Percentiles rank a stretch among this genome's conserved stretches.
These are phyloP conservation scores for Yamadazyma aaseri DNA, from an alignment of 1,139 yeast genomes.

Conservation along the genomic window DNA sequence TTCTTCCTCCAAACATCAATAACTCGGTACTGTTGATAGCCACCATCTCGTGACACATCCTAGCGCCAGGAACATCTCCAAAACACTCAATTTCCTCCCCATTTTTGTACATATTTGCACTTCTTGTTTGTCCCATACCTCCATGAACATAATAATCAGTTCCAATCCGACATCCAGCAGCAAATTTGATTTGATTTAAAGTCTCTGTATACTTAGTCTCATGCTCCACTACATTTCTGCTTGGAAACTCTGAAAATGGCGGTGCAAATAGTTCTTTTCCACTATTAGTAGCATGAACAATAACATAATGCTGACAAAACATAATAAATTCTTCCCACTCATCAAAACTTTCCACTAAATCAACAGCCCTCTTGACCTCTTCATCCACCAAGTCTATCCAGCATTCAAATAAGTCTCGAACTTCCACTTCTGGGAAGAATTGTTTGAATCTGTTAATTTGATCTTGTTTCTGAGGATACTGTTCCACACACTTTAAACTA, in stretches of 20 bases:
- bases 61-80: slow-evolving; percentile 28
- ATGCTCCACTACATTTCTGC: slow-evolving; percentile 5
- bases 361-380: slow-evolving; percentile 43
- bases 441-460: slow-evolving; percentile 52
- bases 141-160: slow-evolving; percentile 45
- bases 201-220: neutral
- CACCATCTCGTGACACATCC: slow-evolving; percentile 63
- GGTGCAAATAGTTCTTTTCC: slow-evolving; percentile 12
- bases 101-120: slow-evolving; percentile 16
- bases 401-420: slow-evolving; percentile 54
- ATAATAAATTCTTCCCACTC: slow-evolving; percentile 82
- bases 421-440: slow-evolving; percentile 48
- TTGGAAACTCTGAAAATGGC: slow-evolving; percentile 8
- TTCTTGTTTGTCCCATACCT: slow-evolving; percentile 53
- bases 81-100: slow-evolving; percentile 9
- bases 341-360: slow-evolving; percentile 62
- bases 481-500: slow-evolving; percentile 65
- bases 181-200: slow-evolving; percentile 44
- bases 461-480: slow-evolving; percentile 51
- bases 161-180: slow-evolving; percentile 33
- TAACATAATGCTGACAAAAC: slow-evolving; percentile 74
- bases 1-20: slow-evolving; percentile 68
- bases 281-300: slow-evolving; percentile 61
- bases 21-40: slow-evolving; percentile 23
- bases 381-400: slow-evolving; percentile 50